These are phyloP conservation scores for Volvox reticuliferus DNA, from an alignment of 139 green algal genomes.

Conservation along the genomic window DNA sequence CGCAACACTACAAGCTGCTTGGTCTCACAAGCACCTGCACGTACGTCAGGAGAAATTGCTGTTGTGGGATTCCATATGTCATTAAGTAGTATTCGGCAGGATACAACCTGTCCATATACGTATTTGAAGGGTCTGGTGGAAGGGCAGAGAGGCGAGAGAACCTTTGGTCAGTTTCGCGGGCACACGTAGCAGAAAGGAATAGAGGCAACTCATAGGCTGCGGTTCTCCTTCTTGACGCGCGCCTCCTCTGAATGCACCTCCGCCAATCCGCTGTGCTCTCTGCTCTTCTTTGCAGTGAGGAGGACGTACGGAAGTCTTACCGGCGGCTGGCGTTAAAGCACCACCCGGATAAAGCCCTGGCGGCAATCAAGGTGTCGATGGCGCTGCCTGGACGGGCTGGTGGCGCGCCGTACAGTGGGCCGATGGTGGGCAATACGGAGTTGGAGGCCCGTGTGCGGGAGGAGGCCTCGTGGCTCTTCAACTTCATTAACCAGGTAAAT, in stretches of 20 bases:
- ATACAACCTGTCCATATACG: too few species aligned
- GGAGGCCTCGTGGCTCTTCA: slow-evolving; percentile 72
- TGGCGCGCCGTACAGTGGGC: not conserved
- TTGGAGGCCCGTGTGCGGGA: slow-evolving; percentile 55
- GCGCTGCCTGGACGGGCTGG: slow-evolving; percentile 27
- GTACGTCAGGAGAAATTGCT: not conserved
- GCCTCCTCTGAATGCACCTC: too few species aligned
- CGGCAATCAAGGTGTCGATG: slow-evolving; percentile 46
- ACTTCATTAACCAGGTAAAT: slow-evolving; percentile 64
- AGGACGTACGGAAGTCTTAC: slow-evolving; percentile 68
- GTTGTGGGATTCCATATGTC: too few species aligned
- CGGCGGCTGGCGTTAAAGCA: slow-evolving; percentile 71
- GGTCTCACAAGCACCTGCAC: slow-evolving; percentile 56
- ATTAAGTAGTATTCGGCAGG: too few species aligned
- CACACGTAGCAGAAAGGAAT: too few species aligned
- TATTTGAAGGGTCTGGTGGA: too few species aligned
- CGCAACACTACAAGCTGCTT: slow-evolving; percentile 79
- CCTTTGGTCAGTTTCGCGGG: too few species aligned
- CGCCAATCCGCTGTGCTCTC: too few species aligned
- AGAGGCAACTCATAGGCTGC: too few species aligned
- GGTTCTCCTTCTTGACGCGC: too few species aligned
- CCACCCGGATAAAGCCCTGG: slow-evolving; percentile 78
- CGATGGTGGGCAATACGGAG: not conserved
- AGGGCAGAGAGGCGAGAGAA: too few species aligned
- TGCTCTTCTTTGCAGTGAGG: slow-evolving; percentile 22